phyloP scores from a whole-genome alignment of 805 yeast genomes.

The Wickerhamiella vanderwaltii region DNA sequence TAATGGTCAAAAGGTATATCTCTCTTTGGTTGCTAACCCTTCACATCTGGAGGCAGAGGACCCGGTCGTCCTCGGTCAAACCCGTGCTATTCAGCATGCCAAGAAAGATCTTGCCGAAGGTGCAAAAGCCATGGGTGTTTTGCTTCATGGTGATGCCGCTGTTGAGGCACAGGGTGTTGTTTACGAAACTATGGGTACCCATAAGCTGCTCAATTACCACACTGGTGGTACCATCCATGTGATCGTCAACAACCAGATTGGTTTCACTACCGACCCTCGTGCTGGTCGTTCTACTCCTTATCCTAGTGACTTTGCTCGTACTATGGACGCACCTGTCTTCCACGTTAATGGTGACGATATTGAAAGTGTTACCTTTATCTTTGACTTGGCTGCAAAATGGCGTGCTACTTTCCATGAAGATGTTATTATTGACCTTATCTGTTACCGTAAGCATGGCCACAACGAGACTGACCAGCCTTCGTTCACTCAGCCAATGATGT shows the following conservation, averaged over 20 bases:
- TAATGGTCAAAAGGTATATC: slow-evolving; percentile 88
- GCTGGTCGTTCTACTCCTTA: slow-evolving; percentile 95
- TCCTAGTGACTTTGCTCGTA: slow-evolving; percentile 94
- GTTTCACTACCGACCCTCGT: slow-evolving; percentile 98
- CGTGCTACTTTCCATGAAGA: slow-evolving; percentile 94
- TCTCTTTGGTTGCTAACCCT: slow-evolving; percentile 96
- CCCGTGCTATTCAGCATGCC: slow-evolving; percentile 88
- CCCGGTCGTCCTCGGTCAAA: slow-evolving; percentile 96
- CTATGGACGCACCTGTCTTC: slow-evolving; percentile 96
- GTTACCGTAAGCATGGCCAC: slow-evolving; percentile 98
- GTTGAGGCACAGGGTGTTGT: slow-evolving; percentile 98
- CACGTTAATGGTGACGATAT: slow-evolving; percentile 98
- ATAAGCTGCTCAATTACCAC: slow-evolving; percentile 82
- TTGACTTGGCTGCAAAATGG: slow-evolving; percentile 97
- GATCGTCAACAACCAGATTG: slow-evolving; percentile 95
- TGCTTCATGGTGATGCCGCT: slow-evolving; percentile 98
- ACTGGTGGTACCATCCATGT: slow-evolving; percentile 98
- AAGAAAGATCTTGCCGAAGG: slow-evolving; percentile 66
- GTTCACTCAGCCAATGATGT: slow-evolving; percentile 98
- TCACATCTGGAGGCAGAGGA: slow-evolving; percentile 99
- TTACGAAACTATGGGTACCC: slow-evolving; percentile 95
- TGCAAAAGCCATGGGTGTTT: slow-evolving; percentile 79
- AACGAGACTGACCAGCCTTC: slow-evolving; percentile 99
- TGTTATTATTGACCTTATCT: slow-evolving; percentile 91
- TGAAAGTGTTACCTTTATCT: slow-evolving; percentile 81